phyloP scores from a whole-genome alignment of 495 filamentous ascomycete species.

The Penicillium antarcticum region DNA sequence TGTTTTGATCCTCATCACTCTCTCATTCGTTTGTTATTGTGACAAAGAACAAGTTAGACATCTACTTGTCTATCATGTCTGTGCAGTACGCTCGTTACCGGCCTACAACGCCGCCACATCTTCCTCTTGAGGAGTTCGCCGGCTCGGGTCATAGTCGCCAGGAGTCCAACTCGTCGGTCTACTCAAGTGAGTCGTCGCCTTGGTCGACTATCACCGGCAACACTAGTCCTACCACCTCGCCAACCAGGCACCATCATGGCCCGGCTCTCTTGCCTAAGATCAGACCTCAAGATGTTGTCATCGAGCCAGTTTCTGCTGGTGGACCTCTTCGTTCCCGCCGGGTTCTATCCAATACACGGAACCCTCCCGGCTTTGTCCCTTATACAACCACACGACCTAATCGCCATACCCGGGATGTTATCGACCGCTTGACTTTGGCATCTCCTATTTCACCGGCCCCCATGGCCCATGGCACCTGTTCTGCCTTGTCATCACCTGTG shows the following conservation, averaged over 20 bases:
- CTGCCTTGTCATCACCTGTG: slow-evolving; percentile 59
- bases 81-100: slow-evolving; percentile 42
- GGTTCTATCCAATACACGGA: slow-evolving; percentile 55
- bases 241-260: slow-evolving; percentile 71
- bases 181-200: slow-evolving; percentile 71
- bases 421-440: slow-evolving; percentile 53
- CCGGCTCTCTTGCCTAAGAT: slow-evolving; percentile 84
- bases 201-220: slow-evolving; percentile 68
- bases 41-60: background rate
- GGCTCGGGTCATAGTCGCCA: slow-evolving; percentile 41
- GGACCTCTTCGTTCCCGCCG: slow-evolving; percentile 49
- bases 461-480: slow-evolving; percentile 32
- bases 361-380: slow-evolving; percentile 44
- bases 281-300: slow-evolving; percentile 76
- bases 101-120: slow-evolving; percentile 44
- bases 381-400: slow-evolving; percentile 40
- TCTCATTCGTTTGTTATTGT: slow-evolving; percentile 11
- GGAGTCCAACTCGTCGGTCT: slow-evolving; percentile 47
- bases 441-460: slow-evolving; percentile 49
- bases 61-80: slow-evolving; percentile 37
- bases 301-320: slow-evolving; percentile 48
- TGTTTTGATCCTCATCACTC: slow-evolving; percentile 1
- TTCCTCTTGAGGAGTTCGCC: slow-evolving; percentile 28
- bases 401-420: slow-evolving; percentile 64
- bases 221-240: slow-evolving; percentile 71